Evolutionary conservation across 164 flowering plant genomes (phyloP).

Genomic region (Macadamia integrifolia): DNA sequence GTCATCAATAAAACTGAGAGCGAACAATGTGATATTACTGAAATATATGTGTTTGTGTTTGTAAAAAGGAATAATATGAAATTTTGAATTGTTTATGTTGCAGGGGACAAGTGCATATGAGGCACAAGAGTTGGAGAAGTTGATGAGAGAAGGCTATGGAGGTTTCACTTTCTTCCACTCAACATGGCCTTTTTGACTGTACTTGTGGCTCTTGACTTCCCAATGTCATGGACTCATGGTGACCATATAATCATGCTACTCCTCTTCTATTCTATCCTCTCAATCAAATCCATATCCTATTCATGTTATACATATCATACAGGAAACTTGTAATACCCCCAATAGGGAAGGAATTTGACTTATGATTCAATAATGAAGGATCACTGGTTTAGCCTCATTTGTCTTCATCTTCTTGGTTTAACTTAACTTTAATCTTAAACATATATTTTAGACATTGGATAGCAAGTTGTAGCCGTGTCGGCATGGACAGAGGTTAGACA

Average conservation of each 20-base stretch:
- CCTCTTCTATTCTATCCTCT: slow-evolving; percentile 5
- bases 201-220: slow-evolving; percentile 16
- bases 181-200: slow-evolving; percentile 30
- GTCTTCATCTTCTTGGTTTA: background rate
- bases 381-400: background rate
- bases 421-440: background rate
- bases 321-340: background rate
- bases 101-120: slow-evolving; percentile 46
- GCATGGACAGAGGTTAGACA: background rate
- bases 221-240: background rate
- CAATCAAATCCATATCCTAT: slow-evolving; percentile 10
- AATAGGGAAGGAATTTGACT: background rate
- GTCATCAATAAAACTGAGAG: too few species aligned
- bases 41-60: background rate
- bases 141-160: slow-evolving; percentile 47
- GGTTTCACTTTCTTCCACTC: slow-evolving; percentile 32
- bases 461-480: background rate
- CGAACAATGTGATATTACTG: too few species aligned
- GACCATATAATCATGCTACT: slow-evolving; percentile 13
- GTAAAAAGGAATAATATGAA: background rate
- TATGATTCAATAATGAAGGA: background rate
- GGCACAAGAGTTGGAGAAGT: slow-evolving; percentile 35
- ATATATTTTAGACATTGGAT: background rate
- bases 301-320: slow-evolving; percentile 1
- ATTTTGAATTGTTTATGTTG: slow-evolving; percentile 20